These are phyloP conservation scores for Diaporthe aspalathi DNA, from an alignment of 2,329 filamentous ascomycete species.

Conservation along the genomic window DNA sequence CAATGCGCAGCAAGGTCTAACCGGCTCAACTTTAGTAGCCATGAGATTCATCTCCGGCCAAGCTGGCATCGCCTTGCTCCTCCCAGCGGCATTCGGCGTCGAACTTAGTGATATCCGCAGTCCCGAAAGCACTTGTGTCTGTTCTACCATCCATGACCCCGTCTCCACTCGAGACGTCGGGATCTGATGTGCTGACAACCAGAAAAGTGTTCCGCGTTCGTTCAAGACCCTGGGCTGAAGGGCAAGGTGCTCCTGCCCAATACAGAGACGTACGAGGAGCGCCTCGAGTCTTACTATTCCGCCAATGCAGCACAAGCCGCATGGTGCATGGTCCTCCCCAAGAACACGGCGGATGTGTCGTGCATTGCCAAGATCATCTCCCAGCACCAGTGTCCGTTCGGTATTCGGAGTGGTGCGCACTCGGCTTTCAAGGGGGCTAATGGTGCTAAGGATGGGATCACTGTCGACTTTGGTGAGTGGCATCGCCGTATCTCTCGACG, in stretches of 20 bases:
- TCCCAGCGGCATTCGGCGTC: not conserved
- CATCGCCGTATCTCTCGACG: not conserved
- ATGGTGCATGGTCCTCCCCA: slow-evolving; percentile 52
- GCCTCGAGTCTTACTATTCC: slow-evolving; percentile 52
- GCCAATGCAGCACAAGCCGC: slow-evolving; percentile 49
- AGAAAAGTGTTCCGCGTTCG: slow-evolving; percentile 46
- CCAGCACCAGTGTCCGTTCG: slow-evolving; percentile 49
- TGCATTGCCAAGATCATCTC: slow-evolving; percentile 48
- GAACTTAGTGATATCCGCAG: not conserved
- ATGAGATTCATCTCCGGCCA: not conserved
- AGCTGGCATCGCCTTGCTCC: not conserved
- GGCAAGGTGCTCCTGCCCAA: slow-evolving; percentile 47
- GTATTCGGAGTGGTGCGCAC: slow-evolving; percentile 52
- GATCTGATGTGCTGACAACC: not conserved
- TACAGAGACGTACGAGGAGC: slow-evolving; percentile 45
- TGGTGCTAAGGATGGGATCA: slow-evolving; percentile 48
- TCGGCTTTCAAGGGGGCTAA: slow-evolving; percentile 48
- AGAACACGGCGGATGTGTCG: slow-evolving; percentile 50
- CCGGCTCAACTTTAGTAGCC: not conserved
- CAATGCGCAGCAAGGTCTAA: not conserved
- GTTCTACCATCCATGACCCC: not conserved
- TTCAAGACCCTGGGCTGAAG: slow-evolving; percentile 41
- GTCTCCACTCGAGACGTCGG: too few relatives aligned
- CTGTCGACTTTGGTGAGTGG: slow-evolving; percentile 48
- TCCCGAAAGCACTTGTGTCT: not conserved